These are phyloP conservation scores for Kwoniella sp. DNA, from an alignment of 768 basidiomycete species.

Conservation along the genomic window DNA sequence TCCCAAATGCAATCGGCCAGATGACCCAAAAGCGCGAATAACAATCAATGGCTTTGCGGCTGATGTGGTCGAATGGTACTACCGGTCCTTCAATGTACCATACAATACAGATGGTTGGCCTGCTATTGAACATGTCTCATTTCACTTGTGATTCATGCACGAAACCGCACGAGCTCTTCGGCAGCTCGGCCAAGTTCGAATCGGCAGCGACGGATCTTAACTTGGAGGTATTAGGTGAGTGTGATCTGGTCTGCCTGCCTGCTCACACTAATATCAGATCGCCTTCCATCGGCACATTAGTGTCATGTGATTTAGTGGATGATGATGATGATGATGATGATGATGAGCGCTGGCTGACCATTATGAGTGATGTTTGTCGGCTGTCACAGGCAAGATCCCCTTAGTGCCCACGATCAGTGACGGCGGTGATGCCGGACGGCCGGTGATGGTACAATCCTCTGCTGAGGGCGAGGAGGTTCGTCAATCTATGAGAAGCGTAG, in stretches of 20 bases:
- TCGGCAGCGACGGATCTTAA: constrained; percentile 63
- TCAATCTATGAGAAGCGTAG: constrained; percentile 41
- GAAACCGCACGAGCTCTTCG: constrained; percentile 68
- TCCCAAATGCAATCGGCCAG: too few species aligned
- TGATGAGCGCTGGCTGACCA: too few species aligned
- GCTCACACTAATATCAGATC: too few species aligned
- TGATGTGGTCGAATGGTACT: too few species aligned
- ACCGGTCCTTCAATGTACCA: too few species aligned
- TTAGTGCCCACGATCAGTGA: constrained; percentile 73
- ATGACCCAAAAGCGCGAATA: too few species aligned
- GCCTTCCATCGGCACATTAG: too few species aligned
- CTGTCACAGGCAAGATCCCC: constrained; percentile 64
- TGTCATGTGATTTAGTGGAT: too few species aligned
- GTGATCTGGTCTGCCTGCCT: neutral
- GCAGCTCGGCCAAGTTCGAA: constrained; percentile 68
- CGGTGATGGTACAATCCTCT: constrained; percentile 50
- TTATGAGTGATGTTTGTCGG: too few species aligned
- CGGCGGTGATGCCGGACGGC: constrained; percentile 68
- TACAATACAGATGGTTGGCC: constrained; percentile 79
- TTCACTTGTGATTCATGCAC: constrained; percentile 76
- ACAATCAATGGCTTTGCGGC: too few species aligned
- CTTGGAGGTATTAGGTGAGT: constrained; percentile 66
- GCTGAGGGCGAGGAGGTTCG: constrained; percentile 46
- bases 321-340: too few species aligned
- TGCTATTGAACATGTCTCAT: constrained; percentile 84